Evolutionary conservation across 176 grass and related monocot species (phyloP).

Genomic region (Saccharum spontaneum): DNA sequence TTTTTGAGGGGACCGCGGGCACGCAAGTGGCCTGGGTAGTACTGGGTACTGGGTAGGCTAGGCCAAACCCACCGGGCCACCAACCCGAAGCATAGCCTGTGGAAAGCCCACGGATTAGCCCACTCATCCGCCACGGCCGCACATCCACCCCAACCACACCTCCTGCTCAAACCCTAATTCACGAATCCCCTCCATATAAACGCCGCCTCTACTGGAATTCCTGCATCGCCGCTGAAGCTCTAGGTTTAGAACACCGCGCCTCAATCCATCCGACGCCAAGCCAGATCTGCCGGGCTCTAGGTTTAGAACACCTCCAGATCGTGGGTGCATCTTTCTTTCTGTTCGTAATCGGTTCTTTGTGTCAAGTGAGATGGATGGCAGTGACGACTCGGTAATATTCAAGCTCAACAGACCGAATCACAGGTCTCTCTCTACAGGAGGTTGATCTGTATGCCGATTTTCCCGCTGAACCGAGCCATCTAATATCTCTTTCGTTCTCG

Average conservation of each 20-base stretch:
- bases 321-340: not conserved
- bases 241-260: not conserved
- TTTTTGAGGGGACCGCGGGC: too few relatives aligned
- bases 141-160: not conserved
- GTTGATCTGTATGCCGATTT: slow-evolving; percentile 88
- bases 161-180: slow-evolving; percentile 43
- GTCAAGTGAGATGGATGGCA: slow-evolving; percentile 50
- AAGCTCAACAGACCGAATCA: slow-evolving; percentile 99
- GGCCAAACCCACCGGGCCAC: too few relatives aligned
- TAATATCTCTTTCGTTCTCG: not conserved
- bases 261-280: not conserved
- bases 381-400: slow-evolving; percentile 80
- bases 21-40: too few relatives aligned
- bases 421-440: slow-evolving; percentile 43
- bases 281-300: not conserved
- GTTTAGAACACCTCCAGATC: not conserved
- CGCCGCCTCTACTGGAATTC: not conserved
- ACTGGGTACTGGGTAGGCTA: too few relatives aligned
- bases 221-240: not conserved
- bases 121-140: not conserved
- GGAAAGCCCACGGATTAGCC: not conserved
- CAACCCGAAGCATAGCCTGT: not conserved
- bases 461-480: slow-evolving; percentile 89
- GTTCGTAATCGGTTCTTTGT: not conserved
- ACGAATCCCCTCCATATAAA: slow-evolving; percentile 25